phyloP scores from a whole-genome alignment of 805 yeast genomes.

The Priceomyces medius region DNA sequence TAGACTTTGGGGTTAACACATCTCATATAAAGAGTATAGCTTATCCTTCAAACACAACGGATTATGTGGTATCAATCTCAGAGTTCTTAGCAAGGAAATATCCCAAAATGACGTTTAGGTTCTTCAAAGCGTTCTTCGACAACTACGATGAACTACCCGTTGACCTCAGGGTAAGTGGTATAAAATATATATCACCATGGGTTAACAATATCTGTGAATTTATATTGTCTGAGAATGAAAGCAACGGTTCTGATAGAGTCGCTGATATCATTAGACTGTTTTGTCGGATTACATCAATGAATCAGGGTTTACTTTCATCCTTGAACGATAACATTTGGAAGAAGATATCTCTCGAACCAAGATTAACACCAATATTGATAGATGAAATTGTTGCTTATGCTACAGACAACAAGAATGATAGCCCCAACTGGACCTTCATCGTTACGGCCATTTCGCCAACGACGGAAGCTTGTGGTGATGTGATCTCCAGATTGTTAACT shows the following conservation, averaged over 20 bases:
- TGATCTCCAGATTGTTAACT: slow-evolving; percentile 55
- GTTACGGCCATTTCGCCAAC: slow-evolving; percentile 71
- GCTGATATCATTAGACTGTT: slow-evolving; percentile 61
- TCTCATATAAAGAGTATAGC: slow-evolving; percentile 57
- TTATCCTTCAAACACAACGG: slow-evolving; percentile 66
- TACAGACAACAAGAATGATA: slow-evolving; percentile 75
- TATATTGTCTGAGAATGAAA: slow-evolving; percentile 54
- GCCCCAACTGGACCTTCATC: slow-evolving; percentile 62
- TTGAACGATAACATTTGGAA: slow-evolving; percentile 69
- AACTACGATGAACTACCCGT: slow-evolving; percentile 39
- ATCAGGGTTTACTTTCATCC: slow-evolving; percentile 47
- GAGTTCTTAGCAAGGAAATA: slow-evolving; percentile 52
- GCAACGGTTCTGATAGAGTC: slow-evolving; percentile 59
- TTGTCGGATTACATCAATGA: slow-evolving; percentile 54
- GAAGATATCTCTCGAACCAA: slow-evolving; percentile 58
- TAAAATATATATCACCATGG: slow-evolving; percentile 70
- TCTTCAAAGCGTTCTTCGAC: slow-evolving; percentile 51
- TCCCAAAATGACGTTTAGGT: slow-evolving; percentile 61
- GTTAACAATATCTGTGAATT: slow-evolving; percentile 59
- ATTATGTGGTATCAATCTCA: slow-evolving; percentile 59
- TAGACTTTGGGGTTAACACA: slow-evolving; percentile 58
- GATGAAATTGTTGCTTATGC: slow-evolving; percentile 76
- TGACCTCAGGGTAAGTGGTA: slow-evolving; percentile 41
- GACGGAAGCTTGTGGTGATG: slow-evolving; percentile 65
- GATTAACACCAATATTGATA: slow-evolving; percentile 55